These are phyloP conservation scores for Pseudogymnoascus sp. DNA, from an alignment of 2,329 filamentous ascomycete species.

Conservation along the genomic window DNA sequence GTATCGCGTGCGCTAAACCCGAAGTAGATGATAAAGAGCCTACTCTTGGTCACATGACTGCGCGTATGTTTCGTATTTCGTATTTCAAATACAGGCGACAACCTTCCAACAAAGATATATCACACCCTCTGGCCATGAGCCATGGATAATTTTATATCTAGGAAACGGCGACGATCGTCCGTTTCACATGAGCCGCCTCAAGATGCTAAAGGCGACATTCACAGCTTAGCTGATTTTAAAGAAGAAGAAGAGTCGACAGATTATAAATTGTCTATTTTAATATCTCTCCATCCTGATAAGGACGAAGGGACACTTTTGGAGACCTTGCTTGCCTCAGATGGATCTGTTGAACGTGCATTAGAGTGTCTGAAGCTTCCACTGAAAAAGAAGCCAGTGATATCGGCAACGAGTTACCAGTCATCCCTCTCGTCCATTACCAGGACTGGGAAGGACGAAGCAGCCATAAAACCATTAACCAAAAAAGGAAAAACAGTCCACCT, in stretches of 20 bases:
- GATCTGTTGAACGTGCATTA: slow-evolving; percentile 62
- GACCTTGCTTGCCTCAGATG: slow-evolving; percentile 67
- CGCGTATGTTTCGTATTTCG: slow-evolving; percentile 3
- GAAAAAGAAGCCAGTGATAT: not conserved
- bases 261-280: slow-evolving; percentile 75
- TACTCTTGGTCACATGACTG: not conserved
- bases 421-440: not conserved
- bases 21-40: not conserved
- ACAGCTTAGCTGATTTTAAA: slow-evolving; percentile 16
- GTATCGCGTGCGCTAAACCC: not conserved
- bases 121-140: not conserved
- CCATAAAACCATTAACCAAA: slow-evolving; percentile 35
- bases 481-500: slow-evolving; percentile 79
- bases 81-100: not conserved
- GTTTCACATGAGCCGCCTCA: not conserved
- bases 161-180: not conserved
- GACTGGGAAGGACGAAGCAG: not conserved
- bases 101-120: not conserved
- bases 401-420: not conserved
- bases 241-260: slow-evolving; percentile 76
- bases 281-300: slow-evolving; percentile 62
- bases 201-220: not conserved
- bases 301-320: slow-evolving; percentile 67
- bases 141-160: not conserved
- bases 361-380: slow-evolving; percentile 39